phyloP scores from a whole-genome alignment of 2,329 filamentous ascomycete genomes.

The Microdochium paspali region DNA sequence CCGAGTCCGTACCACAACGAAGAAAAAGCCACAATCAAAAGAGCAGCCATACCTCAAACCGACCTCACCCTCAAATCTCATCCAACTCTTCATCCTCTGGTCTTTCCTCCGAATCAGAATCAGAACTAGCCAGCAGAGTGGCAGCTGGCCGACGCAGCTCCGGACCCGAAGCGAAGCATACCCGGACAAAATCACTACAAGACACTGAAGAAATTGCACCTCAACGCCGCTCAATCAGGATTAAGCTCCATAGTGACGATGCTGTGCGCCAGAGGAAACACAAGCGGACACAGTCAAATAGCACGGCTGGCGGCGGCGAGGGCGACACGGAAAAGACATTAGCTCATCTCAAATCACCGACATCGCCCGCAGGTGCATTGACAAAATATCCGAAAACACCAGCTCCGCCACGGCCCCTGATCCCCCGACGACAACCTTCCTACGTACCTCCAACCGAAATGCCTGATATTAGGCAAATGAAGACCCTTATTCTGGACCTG shows the following conservation, averaged over 20 bases:
- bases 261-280: slow-evolving; percentile 64
- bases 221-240: slow-evolving; percentile 72
- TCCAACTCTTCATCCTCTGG: slow-evolving; percentile 52
- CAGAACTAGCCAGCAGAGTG: slow-evolving; percentile 34
- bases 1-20: slow-evolving; percentile 15
- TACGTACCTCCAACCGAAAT: slow-evolving; percentile 54
- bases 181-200: slow-evolving; percentile 53
- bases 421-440: slow-evolving; percentile 82
- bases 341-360: slow-evolving; percentile 86
- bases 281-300: slow-evolving; percentile 46
- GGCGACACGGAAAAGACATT: slow-evolving; percentile 36
- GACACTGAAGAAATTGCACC: slow-evolving; percentile 56
- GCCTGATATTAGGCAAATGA: slow-evolving; percentile 55
- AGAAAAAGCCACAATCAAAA: slow-evolving; percentile 15
- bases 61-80: slow-evolving; percentile 19
- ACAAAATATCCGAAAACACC: slow-evolving; percentile 88
- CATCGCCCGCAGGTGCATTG: slow-evolving; percentile 66
- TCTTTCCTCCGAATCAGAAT: slow-evolving; percentile 63
- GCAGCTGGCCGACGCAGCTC: slow-evolving; percentile 17
- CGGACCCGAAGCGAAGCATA: slow-evolving; percentile 33
- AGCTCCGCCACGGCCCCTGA: slow-evolving; percentile 78
- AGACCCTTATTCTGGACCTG: slow-evolving; percentile 90
- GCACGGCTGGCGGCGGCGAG: slow-evolving; percentile 30
- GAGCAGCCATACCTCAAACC: slow-evolving; percentile 12
- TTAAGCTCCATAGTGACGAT: slow-evolving; percentile 77